Evolutionary conservation across 2,329 filamentous ascomycete species (phyloP).

Genomic region (Cercospora canescens): DNA sequence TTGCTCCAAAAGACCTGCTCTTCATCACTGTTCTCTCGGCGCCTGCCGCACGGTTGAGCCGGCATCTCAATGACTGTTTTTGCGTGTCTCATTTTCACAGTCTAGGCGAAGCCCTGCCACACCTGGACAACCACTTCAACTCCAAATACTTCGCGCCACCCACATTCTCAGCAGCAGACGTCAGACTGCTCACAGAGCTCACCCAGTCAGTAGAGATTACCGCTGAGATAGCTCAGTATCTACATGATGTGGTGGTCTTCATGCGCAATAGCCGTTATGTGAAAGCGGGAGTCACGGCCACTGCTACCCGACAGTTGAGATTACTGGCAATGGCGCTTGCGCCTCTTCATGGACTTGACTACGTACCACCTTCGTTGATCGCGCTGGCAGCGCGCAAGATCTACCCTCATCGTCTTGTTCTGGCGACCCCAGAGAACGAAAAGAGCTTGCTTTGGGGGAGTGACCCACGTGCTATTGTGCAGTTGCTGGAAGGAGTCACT

Average conservation of each 20-base stretch:
- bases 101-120: conserved; percentile 68
- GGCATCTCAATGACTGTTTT: conserved; percentile 72
- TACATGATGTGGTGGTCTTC: conserved; percentile 85
- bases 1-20: conserved; percentile 75
- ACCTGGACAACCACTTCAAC: conserved; percentile 61
- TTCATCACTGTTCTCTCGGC: conserved; percentile 67
- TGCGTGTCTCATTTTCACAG: conserved; percentile 87
- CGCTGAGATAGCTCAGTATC: conserved; percentile 78
- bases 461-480: conserved; percentile 66
- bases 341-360: conserved; percentile 76
- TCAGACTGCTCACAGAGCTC: conserved; percentile 61
- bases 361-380: conserved; percentile 80
- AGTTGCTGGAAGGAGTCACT: conserved; percentile 61
- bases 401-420: conserved; percentile 78
- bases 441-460: conserved; percentile 94
- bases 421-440: conserved; percentile 70
- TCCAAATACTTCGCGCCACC: conserved; percentile 13
- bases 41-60: conserved; percentile 37
- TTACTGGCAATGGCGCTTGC: conserved; percentile 64
- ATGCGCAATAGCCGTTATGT: conserved; percentile 86
- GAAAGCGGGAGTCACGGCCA: conserved; percentile 71
- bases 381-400: conserved; percentile 81
- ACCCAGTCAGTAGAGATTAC: conserved; percentile 63
- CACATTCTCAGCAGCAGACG: conserved; percentile 37
- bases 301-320: conserved; percentile 74